phyloP scores from a whole-genome alignment of 352 stramenopile species.

The Globisporangium carolinianum region DNA sequence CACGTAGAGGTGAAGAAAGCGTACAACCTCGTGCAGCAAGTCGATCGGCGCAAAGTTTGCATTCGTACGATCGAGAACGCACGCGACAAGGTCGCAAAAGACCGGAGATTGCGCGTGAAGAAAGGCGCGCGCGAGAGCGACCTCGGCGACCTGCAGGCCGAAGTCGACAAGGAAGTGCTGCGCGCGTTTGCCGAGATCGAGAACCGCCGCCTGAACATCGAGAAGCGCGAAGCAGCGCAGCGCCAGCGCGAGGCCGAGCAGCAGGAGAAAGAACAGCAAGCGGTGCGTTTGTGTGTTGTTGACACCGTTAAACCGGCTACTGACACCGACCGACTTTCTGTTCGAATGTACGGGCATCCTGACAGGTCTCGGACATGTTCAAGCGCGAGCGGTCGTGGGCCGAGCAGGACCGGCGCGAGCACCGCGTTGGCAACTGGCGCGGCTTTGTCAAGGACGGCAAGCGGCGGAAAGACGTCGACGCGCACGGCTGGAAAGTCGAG shows the following conservation, averaged over 20 bases:
- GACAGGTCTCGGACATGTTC: slow-evolving; percentile 38
- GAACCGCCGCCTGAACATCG: slow-evolving; percentile 66
- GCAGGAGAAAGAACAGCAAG: slow-evolving; percentile 64
- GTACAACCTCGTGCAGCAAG: slow-evolving; percentile 78
- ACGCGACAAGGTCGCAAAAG: slow-evolving; percentile 58
- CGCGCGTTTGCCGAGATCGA: slow-evolving; percentile 83
- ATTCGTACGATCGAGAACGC: slow-evolving; percentile 77
- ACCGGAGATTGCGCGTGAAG: slow-evolving; percentile 66
- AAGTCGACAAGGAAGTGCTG: slow-evolving; percentile 70
- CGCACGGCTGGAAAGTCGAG: slow-evolving; percentile 59
- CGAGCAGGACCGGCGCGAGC: slow-evolving; percentile 64
- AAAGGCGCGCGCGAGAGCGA: slow-evolving; percentile 75
- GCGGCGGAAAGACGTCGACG: slow-evolving; percentile 49
- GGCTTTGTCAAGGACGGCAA: slow-evolving; percentile 75
- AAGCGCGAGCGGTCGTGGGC: slow-evolving; percentile 75
- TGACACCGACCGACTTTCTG: neutral
- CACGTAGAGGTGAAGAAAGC: slow-evolving; percentile 77
- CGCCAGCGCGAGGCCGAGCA: slow-evolving; percentile 65
- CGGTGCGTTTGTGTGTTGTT: slow-evolving; percentile 25
- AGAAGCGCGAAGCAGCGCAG: slow-evolving; percentile 62
- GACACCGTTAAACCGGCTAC: neutral
- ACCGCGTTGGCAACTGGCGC: slow-evolving; percentile 76
- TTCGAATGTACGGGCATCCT: neutral
- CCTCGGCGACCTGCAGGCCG: slow-evolving; percentile 49
- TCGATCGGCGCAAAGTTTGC: slow-evolving; percentile 77